Base-by-base conservation (phyloP, 2,329 filamentous ascomycete species). In the Alternaria brassicicola region DNA sequence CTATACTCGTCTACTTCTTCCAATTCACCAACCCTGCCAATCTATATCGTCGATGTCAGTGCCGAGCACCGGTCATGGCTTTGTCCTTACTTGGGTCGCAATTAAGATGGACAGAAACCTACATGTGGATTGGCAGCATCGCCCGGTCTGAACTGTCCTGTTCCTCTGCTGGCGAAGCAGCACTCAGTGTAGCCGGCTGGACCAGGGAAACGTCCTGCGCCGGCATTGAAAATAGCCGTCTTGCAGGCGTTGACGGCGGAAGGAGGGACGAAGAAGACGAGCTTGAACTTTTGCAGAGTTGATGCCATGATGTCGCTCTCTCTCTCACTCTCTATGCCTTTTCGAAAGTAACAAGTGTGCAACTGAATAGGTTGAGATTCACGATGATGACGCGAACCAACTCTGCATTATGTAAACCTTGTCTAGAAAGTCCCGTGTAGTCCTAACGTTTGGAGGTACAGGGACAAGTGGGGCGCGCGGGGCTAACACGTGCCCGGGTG, bases 131-230 rank as follows among this genome's bases (percentile, higher is more conserved):
- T 88, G 1, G 89, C 87, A 0, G 79, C 73, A 53, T 81, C 80
- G 0, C 85, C 86, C 0, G 88, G 88, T 0, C 85, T 83, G 73
- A 91, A 92, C 68, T 91, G 88, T 0, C 87, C 88, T 0, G 79
- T 85, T 4, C 89, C 89, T 4, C 76, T 62, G 0, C 78, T 74
- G 3, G 71, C 76, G 60, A 78, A 82, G 52, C 76, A 78, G 50
- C 71, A 76, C 65, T 82, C 78, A 1, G 76, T 80, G 63, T 83
- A 83, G 13, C 73, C 68, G 7, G 72, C 78, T 5, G 72, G 63
- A 4, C 79, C 78, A 3, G 79, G 79, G 60, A 77, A 80, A 6
- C 66, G 67, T 7, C 80, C 81, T 35, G 81, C 80, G 36, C 80
- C 80, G 2, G 80, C 77, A 42, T 75, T 71, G 62, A 83, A 83